A percentile compares a stretch with the other conserved stretches of the same genome.
phyloP scores from a whole-genome alignment of 2,329 filamentous ascomycete species.

The Bimuria novae-zelandiae region DNA sequence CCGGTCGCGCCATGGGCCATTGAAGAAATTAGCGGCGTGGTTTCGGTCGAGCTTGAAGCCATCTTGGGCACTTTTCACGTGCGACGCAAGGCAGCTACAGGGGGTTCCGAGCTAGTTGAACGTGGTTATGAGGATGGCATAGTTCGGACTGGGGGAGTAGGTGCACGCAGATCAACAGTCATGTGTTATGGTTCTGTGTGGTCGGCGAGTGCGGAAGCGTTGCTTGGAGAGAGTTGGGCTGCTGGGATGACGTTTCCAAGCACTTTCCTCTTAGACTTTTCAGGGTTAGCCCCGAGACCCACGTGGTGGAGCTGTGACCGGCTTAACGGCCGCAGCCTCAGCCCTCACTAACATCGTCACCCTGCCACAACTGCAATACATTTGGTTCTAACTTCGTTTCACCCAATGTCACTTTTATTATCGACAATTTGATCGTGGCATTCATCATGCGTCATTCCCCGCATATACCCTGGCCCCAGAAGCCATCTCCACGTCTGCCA shows the following conservation, averaged over 20 bases:
- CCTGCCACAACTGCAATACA: too few relatives aligned
- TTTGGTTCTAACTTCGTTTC: too few relatives aligned
- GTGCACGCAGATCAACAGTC: background rate
- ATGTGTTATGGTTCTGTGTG: background rate
- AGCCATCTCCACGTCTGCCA: too few relatives aligned
- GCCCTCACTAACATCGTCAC: too few relatives aligned
- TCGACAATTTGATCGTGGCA: too few relatives aligned
- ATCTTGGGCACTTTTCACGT: slow-evolving; percentile 21
- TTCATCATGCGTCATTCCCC: too few relatives aligned
- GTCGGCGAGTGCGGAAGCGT: background rate
- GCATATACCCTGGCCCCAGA: too few relatives aligned
- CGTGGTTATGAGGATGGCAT: background rate
- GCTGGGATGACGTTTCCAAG: slow-evolving; percentile 2
- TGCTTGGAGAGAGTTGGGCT: background rate
- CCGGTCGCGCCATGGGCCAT: slow-evolving; percentile 30
- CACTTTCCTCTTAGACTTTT: background rate
- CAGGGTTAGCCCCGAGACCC: too few relatives aligned
- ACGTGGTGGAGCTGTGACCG: too few relatives aligned
- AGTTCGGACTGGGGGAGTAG: background rate
- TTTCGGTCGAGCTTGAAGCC: slow-evolving; percentile 44
- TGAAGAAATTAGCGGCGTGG: slow-evolving; percentile 45
- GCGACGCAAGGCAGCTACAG: background rate
- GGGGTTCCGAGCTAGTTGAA: background rate
- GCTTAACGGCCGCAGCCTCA: too few relatives aligned
- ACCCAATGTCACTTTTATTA: too few relatives aligned